Base-by-base conservation (phyloP, 805 yeast genomes). In the Limtongia smithiae region DNA sequence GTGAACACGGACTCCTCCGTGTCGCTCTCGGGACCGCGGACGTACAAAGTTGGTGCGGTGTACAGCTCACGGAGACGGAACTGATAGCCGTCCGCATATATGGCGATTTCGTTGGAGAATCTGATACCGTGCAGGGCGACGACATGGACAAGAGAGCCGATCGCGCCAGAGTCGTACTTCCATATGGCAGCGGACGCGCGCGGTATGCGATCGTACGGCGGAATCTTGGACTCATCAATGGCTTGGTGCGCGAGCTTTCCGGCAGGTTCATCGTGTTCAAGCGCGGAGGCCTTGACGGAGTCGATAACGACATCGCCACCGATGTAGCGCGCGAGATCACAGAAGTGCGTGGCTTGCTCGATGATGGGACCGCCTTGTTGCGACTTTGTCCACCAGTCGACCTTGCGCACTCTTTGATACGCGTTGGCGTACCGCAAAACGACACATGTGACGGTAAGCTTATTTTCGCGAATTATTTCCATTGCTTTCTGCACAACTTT, bases 321-420 rank as follows among this genome's bases (percentile, higher is more conserved):
- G 18, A 54, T 33, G 50, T 46, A 54, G 11, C 60, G 36, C 24
- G 41, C 24, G 14, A 57, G 46, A 37, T 54, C 57, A 32, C 60
- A 57, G 31, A 54, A 57, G 46, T 57, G 60, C 18, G 60, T 57
- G n/a, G 38, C 58, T 37, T 57, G 60, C 36, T 57, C 60, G n/a
- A 54, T 46, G 28, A 54, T 44, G 6, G 59, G 60, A 3, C 60
- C 60, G 21, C 59, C 59, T 32, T 57, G 55, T 41, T 48, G 41
- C 7, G 55, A 48, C 32, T 54, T 57, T 17, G 48, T 41, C 59
- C 59, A 57, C 59, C 59, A 54, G 31, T 47, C 49, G 5, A 36
- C 44, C 43, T 57, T 55, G 35, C 44, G 37, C 27, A 36, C 45
- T 15, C 36, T 43, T 9, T 41, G 34, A 22, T 54, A 57, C 12